These are phyloP conservation scores for Fusarium sp. DNA, from an alignment of 2,329 filamentous ascomycete species.

Conservation along the genomic window DNA sequence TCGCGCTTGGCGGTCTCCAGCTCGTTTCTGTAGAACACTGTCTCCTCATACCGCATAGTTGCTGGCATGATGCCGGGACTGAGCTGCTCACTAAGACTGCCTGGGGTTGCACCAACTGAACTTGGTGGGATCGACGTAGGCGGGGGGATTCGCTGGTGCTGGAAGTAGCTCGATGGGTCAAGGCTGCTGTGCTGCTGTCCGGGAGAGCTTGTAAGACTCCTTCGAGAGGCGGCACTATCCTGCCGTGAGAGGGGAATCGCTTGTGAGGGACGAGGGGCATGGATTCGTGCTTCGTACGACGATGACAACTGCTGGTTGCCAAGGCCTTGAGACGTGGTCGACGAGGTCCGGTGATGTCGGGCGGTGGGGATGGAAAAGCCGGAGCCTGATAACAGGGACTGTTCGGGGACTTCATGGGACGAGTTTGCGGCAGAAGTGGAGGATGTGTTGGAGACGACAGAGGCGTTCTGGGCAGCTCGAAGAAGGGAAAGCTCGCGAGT, in stretches of 20 bases:
- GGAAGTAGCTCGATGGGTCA: constrained; percentile 61
- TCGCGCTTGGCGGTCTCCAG: constrained; percentile 73
- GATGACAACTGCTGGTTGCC: constrained; percentile 55
- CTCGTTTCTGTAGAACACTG: constrained; percentile 70
- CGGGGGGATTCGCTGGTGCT: constrained; percentile 60
- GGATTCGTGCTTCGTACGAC: constrained; percentile 56
- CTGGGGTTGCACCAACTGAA: constrained; percentile 58
- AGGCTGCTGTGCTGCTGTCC: constrained; percentile 61
- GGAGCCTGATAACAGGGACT: constrained; percentile 68
- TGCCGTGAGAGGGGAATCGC: constrained; percentile 64
- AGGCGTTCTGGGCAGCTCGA: constrained; percentile 77
- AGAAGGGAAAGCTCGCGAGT: constrained; percentile 89
- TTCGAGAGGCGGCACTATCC: constrained; percentile 67
- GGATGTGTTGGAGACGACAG: constrained; percentile 74
- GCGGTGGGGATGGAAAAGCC: constrained; percentile 69
- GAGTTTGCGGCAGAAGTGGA: constrained; percentile 69
- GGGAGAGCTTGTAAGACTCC: constrained; percentile 65
- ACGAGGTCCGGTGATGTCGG: constrained; percentile 70
- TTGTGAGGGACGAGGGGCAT: constrained; percentile 61
- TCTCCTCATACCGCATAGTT: constrained; percentile 73
- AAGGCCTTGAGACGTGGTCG: constrained; percentile 67
- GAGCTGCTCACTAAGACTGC: constrained; percentile 57
- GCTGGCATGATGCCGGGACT: constrained; percentile 69
- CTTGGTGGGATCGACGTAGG: constrained; percentile 53
- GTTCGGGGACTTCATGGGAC: constrained; percentile 63